Evolutionary conservation across 1,284 basidiomycete species (phyloP), one percentile per base, ranked within the genome.

Genomic region (Tylopilus sp.): DNA sequence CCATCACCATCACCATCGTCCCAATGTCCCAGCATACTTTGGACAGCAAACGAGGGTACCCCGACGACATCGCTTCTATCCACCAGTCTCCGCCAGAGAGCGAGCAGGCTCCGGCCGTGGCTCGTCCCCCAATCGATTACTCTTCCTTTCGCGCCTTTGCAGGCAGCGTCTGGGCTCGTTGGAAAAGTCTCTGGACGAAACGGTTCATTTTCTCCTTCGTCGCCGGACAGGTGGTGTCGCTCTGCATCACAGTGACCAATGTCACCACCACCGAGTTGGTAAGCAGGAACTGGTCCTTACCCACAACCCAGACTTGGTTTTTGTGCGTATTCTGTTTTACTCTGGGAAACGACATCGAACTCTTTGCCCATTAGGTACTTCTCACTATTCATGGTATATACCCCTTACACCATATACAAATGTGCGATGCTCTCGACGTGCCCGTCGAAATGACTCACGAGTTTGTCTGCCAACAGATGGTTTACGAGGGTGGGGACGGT

Each of bases 221-320:
- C 18, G 82, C 84, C 2, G 90, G 90, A n/a, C 90, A 92, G 65
- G 64, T 90, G 23, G 82, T 92, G 25, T 89, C 87, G 42, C 64
- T 92, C 45, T 92, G 89, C 64, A 92, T 92, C 50, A 92, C 89
- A 12, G 87, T 85, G 63, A 92, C 89, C 47, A 90, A 84, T 60
- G 84, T 91, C 25, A 85, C 85, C 35, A 92, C 89, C 4, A 87
- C 86, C 25, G 86, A 91, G 66, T 72, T 92, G 26, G 77, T 83
- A 16, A 72, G 57, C 21, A 70, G 86, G 48, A 81, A 81, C 58
- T 92, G 89, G 85, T 68, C 76, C 6, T 65, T 92, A 43, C 81
- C 90, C 13, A 89, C 87, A 6, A 90, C 89, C 0, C 89, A 92
- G 65, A 86, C 81, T 10, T 82, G 85, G 64, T 91, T 91, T 71